phyloP scores from a whole-genome alignment of 352 stramenopile species.

The Globisporangium ultimum region DNA sequence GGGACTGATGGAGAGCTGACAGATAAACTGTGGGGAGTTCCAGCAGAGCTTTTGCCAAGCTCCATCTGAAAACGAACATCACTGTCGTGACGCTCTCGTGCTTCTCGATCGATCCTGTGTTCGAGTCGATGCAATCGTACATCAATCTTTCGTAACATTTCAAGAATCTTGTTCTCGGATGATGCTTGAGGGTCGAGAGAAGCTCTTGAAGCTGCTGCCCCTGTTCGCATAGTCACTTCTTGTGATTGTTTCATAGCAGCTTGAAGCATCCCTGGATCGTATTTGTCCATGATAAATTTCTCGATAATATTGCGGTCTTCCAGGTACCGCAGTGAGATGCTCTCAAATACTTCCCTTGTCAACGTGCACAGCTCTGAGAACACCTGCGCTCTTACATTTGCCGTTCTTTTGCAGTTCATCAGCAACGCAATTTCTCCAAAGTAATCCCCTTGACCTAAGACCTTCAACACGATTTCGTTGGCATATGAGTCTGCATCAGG shows the following conservation, averaged over 20 bases:
- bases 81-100: constrained; percentile 44
- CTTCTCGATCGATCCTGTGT: constrained; percentile 38
- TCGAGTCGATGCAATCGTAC: constrained; percentile 51
- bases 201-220: constrained; percentile 9
- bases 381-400: constrained; percentile 64
- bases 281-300: constrained; percentile 86
- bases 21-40: constrained; percentile 8
- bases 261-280: constrained; percentile 70
- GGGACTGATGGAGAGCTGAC: constrained; percentile 1
- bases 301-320: constrained; percentile 80
- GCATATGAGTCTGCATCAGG: background rate
- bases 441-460: constrained; percentile 70
- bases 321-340: constrained; percentile 66
- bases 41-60: constrained; percentile 13
- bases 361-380: constrained; percentile 79
- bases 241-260: constrained; percentile 75
- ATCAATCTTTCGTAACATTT: constrained; percentile 44
- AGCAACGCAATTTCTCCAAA: constrained; percentile 80
- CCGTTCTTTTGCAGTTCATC: constrained; percentile 84
- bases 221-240: constrained; percentile 50
- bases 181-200: constrained; percentile 7
- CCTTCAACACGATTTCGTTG: constrained; percentile 70
- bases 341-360: constrained; percentile 74
- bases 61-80: constrained; percentile 36
- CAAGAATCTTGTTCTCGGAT: constrained; percentile 21